Conservation (phyloP, 331 rosid species). For the Arachis monticola region DNA sequence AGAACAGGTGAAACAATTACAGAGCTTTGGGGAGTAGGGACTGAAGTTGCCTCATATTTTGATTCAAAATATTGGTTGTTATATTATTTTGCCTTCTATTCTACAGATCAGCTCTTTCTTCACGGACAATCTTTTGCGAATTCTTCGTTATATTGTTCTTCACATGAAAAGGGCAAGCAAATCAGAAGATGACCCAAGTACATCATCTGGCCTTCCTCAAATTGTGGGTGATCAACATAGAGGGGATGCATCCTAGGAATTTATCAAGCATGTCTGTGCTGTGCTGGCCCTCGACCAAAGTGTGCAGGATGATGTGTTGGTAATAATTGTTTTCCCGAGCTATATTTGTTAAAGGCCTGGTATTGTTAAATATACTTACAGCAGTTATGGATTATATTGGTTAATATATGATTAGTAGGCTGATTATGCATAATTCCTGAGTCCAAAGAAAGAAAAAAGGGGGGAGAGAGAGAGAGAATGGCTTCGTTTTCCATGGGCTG, state of each 20-base stretch:
- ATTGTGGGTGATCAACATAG: conserved; percentile 50
- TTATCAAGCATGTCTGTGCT: conserved; percentile 81
- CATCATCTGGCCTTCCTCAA: conserved; percentile 57
- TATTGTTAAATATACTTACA: conserved; percentile 2
- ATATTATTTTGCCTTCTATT: conserved; percentile 33
- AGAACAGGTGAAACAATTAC: conserved; percentile 66
- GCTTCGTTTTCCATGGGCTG: conserved; percentile 14
- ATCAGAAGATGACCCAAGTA: conserved; percentile 52
- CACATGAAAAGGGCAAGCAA: conserved; percentile 67
- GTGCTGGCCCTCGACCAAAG: conserved; percentile 82
- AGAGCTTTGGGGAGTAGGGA: conserved; percentile 24
- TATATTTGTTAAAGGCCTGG: neutral
- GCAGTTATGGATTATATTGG: neutral
- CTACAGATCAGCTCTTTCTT: conserved; percentile 87
- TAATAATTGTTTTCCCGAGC: conserved; percentile 45
- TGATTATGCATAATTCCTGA: conserved; percentile 1
- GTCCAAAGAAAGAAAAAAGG: neutral
- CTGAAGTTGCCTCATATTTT: conserved; percentile 25
- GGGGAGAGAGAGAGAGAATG: neutral
- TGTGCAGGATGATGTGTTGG: conserved; percentile 87
- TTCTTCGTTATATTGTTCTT: conserved; percentile 75
- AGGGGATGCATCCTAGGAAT: conserved; percentile 94
- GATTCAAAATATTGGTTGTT: conserved; percentile 36
- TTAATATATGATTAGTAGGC: neutral
- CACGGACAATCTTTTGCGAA: conserved; percentile 74